Evolutionary conservation across 2,329 filamentous ascomycete genomes (phyloP), one percentile per base, ranked within the genome.

Genomic region (Monilinia polystroma): DNA sequence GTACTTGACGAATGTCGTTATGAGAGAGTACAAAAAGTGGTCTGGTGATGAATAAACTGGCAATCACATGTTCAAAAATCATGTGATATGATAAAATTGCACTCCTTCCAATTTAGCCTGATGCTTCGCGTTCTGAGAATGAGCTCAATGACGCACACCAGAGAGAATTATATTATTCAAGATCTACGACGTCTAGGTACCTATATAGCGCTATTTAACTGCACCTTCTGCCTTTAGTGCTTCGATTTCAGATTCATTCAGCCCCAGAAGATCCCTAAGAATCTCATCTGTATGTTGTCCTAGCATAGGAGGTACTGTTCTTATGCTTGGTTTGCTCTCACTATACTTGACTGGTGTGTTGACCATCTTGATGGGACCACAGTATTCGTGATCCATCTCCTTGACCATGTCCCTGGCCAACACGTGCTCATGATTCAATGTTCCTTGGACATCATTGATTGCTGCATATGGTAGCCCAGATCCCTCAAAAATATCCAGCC

Each of bases 311-410:
- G 95, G 95, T 35, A 91, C 85, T 4, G 83, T 89, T 45, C 94
- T 84, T 51, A 96, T 87, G 4, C 87, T 85, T 0, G 93, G 92
- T 72, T 85, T 87, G 35, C 90, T 90, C 72, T 93, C 87, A 6
- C 93, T 97, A 77, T 93, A 96, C 77, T 99, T 99, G 68, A 99
- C 89, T 0, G 95, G 95, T 0, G 93, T 96, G 75, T 96, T 97
- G 64, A 99, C 90, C 75, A 99, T 81, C 79, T 93, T 93, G 70
- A 99, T 89, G 0, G 89, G 85, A 0, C 95, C 95, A 77, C 94
- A 98, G 10, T 83, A 82, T 6, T 86, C 86, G 76, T 99, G 95
- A 0, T 97, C 86, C 55, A 97, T 82, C 75, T 97, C 90, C 18
- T 91, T 86, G 1, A 99, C 90, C 95, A 99, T 99, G 68, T 89